Conservation (phyloP, 2,329 filamentous ascomycete genomes). For the Trematosphaeria pertusa region DNA sequence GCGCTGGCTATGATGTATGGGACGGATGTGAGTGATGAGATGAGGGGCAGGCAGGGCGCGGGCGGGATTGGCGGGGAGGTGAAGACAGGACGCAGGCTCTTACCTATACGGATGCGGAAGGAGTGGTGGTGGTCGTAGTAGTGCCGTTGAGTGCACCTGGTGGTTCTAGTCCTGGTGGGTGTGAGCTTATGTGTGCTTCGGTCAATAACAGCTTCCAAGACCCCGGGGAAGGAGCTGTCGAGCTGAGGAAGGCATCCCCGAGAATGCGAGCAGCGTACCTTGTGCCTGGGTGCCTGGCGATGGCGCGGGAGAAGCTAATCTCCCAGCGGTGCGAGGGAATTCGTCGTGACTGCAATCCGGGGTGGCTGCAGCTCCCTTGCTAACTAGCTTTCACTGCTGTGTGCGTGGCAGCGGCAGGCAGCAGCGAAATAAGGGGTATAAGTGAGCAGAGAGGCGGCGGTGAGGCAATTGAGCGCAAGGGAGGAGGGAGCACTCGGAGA, state of each 20-base stretch:
- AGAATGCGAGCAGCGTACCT: conserved; percentile 9
- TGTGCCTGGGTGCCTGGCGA: conserved; percentile 27
- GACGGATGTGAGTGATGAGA: neutral
- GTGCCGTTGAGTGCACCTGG: conserved; percentile 29
- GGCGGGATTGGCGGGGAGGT: no score
- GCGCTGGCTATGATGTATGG: conserved; percentile 10
- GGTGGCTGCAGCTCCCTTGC: conserved; percentile 43
- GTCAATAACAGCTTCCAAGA: neutral
- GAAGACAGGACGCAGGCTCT: conserved; percentile 26
- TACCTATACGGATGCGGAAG: conserved; percentile 22
- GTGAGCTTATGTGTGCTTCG: conserved; percentile 22
- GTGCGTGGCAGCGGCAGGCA: conserved; percentile 21
- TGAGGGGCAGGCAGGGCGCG: no score
- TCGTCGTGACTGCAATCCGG: conserved; percentile 37
- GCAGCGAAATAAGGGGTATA: conserved; percentile 16
- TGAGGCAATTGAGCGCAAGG: conserved; percentile 27
- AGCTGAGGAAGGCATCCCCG: neutral
- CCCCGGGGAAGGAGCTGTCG: conserved; percentile 14
- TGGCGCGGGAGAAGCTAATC: conserved; percentile 45
- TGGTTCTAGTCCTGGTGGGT: no score
- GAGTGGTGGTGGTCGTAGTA: conserved; percentile 17
- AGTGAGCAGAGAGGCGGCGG: conserved; percentile 16
- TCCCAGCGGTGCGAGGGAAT: conserved; percentile 38
- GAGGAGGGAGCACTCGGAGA: conserved; percentile 16
- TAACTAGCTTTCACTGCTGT: conserved; percentile 13